These are phyloP conservation scores for Yamadazyma olivae DNA, from an alignment of 805 yeast genomes.

Conservation along the genomic window DNA sequence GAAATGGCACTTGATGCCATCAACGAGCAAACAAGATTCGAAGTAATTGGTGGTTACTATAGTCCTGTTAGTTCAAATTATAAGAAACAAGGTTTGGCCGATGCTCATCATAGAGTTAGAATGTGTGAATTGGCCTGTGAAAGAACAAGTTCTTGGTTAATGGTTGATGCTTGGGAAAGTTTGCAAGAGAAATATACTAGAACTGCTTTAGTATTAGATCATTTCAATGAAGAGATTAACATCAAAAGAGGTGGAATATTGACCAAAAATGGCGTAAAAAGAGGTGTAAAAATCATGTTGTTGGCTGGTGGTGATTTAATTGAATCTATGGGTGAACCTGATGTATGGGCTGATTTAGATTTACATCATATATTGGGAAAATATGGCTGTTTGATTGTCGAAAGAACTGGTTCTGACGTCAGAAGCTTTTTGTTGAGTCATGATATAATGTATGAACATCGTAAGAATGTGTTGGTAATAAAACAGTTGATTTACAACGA, in stretches of 20 bases:
- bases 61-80: constrained; percentile 94
- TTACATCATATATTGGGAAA: constrained; percentile 92
- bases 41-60: constrained; percentile 94
- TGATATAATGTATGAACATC: constrained; percentile 96
- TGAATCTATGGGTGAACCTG: constrained; percentile 99
- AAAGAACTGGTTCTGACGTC: constrained; percentile 95
- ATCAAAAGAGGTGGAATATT: constrained; percentile 82
- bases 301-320: constrained; percentile 97
- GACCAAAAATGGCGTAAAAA: constrained; percentile 50
- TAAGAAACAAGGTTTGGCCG: constrained; percentile 89
- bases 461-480: constrained; percentile 88
- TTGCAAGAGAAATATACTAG: constrained; percentile 87
- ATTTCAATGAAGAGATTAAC: constrained; percentile 92
- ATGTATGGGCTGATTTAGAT: constrained; percentile 97
- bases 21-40: constrained; percentile 87
- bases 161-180: constrained; percentile 99
- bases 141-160: constrained; percentile 92
- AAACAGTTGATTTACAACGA: constrained; percentile 96
- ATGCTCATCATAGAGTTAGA: constrained; percentile 84
- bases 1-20: constrained; percentile 98
- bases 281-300: constrained; percentile 92
- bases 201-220: constrained; percentile 93
- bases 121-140: constrained; percentile 99
- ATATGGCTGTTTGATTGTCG: constrained; percentile 95
- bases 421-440: constrained; percentile 87